These are phyloP conservation scores for Backusella westeae DNA, from an alignment of 192 early-diverging fungal genomes.

Conservation along the genomic window DNA sequence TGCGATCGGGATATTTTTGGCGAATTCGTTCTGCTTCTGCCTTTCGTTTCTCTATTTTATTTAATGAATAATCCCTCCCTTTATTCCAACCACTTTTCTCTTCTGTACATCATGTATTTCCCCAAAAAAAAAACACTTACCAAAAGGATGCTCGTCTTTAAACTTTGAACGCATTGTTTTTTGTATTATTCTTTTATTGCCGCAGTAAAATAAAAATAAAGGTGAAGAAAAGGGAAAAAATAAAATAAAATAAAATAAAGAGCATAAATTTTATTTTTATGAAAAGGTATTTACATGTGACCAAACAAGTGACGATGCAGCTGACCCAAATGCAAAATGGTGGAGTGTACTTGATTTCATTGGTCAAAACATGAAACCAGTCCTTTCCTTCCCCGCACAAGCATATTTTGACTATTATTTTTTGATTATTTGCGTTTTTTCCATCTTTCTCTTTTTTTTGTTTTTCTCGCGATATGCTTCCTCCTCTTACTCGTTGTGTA, in stretches of 20 bases:
- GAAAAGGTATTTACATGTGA: neutral
- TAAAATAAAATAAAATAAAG: neutral
- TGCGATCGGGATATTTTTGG: conserved; percentile 93
- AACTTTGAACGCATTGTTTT: conserved; percentile 80
- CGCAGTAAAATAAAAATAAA: conserved; percentile 1
- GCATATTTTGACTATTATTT: neutral
- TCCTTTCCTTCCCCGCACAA: neutral
- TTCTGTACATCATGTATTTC: neutral
- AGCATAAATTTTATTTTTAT: conserved; percentile 8
- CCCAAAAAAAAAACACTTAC: conserved; percentile 41
- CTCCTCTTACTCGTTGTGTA: conserved; percentile 22
- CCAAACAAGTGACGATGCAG: conserved; percentile 5
- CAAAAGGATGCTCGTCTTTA: conserved; percentile 95
- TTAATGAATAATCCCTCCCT: neutral
- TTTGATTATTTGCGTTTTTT: neutral
- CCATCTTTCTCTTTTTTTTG: neutral
- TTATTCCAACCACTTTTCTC: neutral
- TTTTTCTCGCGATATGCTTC: neutral
- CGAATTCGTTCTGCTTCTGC: conserved; percentile 95
- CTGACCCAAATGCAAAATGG: conserved; percentile 10
- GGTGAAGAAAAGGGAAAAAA: neutral
- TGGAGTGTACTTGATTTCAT: neutral
- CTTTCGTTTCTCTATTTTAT: conserved; percentile 84
- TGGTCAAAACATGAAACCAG: neutral
- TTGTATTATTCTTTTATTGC: neutral